These are phyloP conservation scores for Brassica napus DNA, from an alignment of 345 rosid genomes.

Conservation along the genomic window DNA sequence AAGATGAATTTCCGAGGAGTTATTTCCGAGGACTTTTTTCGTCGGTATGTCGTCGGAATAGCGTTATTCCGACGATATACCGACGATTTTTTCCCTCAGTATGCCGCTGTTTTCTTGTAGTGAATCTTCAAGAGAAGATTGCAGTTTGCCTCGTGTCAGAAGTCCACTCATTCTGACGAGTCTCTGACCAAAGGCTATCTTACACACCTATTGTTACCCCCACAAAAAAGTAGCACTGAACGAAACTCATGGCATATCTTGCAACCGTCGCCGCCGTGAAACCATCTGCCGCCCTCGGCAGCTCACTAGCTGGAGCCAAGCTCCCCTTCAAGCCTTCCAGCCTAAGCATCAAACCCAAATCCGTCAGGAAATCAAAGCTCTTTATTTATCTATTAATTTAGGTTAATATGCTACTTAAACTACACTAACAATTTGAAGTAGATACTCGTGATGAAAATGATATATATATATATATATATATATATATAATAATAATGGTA, in stretches of 20 bases:
- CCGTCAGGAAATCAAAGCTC: conserved; percentile 41
- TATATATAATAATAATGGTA: too few relatives aligned
- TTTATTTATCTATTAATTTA: background rate
- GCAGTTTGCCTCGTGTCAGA: conserved; percentile 55
- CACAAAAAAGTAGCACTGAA: background rate
- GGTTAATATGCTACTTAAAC: background rate
- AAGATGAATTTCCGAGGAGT: too few relatives aligned
- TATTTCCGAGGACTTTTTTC: too few relatives aligned
- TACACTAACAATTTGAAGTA: background rate
- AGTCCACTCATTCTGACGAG: background rate
- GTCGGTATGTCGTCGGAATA: too few relatives aligned
- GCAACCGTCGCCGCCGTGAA: conserved; percentile 32
- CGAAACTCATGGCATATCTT: conserved; percentile 38
- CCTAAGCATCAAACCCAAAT: conserved; percentile 56
- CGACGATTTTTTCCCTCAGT: too few relatives aligned
- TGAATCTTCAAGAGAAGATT: conserved; percentile 25
- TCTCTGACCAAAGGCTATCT: background rate
- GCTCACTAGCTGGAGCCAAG: conserved; percentile 78
- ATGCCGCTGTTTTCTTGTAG: too few relatives aligned
- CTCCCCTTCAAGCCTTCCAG: conserved; percentile 64
- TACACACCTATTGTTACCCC: background rate
- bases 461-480: too few relatives aligned
- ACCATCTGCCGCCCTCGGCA: conserved; percentile 48
- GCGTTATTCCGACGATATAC: too few relatives aligned
- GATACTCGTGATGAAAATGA: background rate